phyloP scores from a whole-genome alignment of 2,329 filamentous ascomycete genomes.

The Pyrenophora tritici-repentis region DNA sequence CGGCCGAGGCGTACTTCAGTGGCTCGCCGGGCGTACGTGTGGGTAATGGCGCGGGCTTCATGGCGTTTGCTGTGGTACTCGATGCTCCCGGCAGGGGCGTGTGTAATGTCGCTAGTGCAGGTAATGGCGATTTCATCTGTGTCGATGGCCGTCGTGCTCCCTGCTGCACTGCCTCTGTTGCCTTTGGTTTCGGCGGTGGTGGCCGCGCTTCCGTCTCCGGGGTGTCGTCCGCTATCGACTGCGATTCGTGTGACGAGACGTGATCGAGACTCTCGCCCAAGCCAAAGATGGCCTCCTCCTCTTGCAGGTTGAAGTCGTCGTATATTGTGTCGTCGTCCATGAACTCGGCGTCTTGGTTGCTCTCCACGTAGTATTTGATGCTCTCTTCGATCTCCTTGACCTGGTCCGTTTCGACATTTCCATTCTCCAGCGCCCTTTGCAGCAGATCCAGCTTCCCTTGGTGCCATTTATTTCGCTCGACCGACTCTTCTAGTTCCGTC shows the following conservation, averaged over 20 bases:
- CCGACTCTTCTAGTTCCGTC: conserved; percentile 79
- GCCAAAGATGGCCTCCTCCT: conserved; percentile 88
- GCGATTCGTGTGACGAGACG: conserved; percentile 91
- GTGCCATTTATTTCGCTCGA: conserved; percentile 96
- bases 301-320: conserved; percentile 88
- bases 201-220: conserved; percentile 62
- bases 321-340: conserved; percentile 95
- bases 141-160: conserved; percentile 75
- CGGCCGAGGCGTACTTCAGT: conserved; percentile 95
- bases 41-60: conserved; percentile 92
- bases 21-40: conserved; percentile 85
- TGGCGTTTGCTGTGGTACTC: conserved; percentile 65
- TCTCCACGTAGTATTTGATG: conserved; percentile 93
- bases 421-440: conserved; percentile 88
- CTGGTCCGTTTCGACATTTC: conserved; percentile 82
- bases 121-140: conserved; percentile 90
- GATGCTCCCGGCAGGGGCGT: conserved; percentile 67
- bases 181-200: conserved; percentile 59
- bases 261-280: conserved; percentile 80
- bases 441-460: conserved; percentile 90
- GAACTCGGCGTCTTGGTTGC: conserved; percentile 86
- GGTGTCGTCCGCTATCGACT: conserved; percentile 86
- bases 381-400: conserved; percentile 88
- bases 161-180: conserved; percentile 62
- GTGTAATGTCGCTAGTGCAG: conserved; percentile 89